Conservation (phyloP, 306 rosid species). For the Sesbania bispinosa region DNA sequence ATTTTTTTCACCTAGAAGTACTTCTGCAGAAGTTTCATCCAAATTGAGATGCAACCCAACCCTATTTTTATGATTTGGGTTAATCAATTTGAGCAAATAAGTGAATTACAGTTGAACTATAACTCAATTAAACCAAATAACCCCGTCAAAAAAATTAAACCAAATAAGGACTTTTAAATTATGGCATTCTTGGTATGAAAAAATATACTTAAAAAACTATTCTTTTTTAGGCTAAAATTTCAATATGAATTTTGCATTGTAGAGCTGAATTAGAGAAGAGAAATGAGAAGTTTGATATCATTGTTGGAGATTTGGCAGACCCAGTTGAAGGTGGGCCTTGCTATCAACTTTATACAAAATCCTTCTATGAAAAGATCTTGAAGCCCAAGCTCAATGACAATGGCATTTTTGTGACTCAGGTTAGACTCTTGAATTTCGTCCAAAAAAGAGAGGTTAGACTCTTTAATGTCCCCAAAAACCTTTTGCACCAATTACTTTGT, state of each 20-base stretch:
- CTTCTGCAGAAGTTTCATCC: no score
- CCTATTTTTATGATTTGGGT: no score
- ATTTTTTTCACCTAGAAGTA: no score
- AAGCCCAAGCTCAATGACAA: constrained; percentile 67
- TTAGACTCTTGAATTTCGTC: not conserved
- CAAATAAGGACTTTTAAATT: no score
- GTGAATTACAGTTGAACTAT: no score
- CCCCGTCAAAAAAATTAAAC: no score
- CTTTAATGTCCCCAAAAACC: not conserved
- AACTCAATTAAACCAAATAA: no score
- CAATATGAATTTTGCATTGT: not conserved
- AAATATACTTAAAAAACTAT: not conserved
- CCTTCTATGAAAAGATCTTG: constrained; percentile 59
- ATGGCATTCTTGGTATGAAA: no score
- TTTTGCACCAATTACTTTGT: not conserved
- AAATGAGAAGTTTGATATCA: constrained; percentile 53
- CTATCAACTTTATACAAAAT: constrained; percentile 77
- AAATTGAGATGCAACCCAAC: no score
- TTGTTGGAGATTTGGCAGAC: constrained; percentile 78
- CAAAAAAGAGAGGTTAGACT: no score
- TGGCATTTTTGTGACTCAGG: constrained; percentile 89
- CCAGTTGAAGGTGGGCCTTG: constrained; percentile 85
- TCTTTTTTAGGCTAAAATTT: not conserved
- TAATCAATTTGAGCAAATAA: no score
- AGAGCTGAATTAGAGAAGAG: constrained; percentile 67